Conservation (phyloP, 306 rosid genomes). For the Vigna angularis region DNA sequence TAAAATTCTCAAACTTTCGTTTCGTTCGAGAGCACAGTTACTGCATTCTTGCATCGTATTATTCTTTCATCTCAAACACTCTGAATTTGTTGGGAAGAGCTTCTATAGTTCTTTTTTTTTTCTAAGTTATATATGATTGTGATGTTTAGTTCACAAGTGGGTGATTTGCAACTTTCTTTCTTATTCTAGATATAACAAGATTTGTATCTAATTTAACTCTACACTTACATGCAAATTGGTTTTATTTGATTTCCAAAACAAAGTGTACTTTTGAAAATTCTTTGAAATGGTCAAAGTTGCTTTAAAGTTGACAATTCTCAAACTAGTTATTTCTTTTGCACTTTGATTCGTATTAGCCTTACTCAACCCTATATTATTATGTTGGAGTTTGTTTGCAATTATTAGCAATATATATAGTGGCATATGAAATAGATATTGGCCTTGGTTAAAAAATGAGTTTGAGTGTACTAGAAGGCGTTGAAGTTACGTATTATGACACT, state of each 20-base stretch:
- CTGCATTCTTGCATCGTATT: not conserved
- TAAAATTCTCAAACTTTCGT: not conserved
- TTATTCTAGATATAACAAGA: no score
- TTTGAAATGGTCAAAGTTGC: not conserved
- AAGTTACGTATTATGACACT: conserved; percentile 26
- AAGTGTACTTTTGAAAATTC: not conserved
- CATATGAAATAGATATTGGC: not conserved
- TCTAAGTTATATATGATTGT: not conserved
- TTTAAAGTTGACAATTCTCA: not conserved
- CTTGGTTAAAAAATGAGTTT: not conserved
- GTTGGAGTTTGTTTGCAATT: not conserved
- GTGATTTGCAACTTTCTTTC: conserved; percentile 8
- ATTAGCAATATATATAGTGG: not conserved
- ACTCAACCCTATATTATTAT: not conserved
- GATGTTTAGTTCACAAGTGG: not conserved
- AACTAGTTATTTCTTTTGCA: not conserved
- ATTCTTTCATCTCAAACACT: not conserved
- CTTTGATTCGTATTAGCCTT: not conserved
- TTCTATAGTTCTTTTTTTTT: conserved; percentile 7
- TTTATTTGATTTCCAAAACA: no score
- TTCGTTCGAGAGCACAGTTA: not conserved
- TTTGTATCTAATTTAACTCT: no score
- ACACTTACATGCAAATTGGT: no score
- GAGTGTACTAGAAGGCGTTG: conserved; percentile 7
- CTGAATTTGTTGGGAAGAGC: not conserved